Conservation (phyloP, 805 yeast genomes). For the Candida lessepsii region DNA sequence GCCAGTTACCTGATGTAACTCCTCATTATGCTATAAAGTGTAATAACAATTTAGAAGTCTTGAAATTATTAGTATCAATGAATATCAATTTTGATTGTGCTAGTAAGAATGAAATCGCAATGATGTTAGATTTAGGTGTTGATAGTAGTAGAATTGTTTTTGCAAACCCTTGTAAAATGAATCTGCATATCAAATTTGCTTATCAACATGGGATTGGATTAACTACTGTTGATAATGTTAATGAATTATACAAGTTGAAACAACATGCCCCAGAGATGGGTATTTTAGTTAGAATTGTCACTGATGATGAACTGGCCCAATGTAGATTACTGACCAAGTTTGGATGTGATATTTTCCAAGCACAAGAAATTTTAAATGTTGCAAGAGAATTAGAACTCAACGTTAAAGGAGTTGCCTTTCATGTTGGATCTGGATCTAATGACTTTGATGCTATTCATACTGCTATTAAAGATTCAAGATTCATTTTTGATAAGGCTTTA, state of each 20-base stretch:
- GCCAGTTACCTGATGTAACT: slow-evolving; percentile 64
- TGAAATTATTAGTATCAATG: slow-evolving; percentile 53
- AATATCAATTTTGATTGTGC: slow-evolving; percentile 94
- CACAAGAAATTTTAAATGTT: slow-evolving; percentile 53
- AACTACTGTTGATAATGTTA: slow-evolving; percentile 88
- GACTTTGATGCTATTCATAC: slow-evolving; percentile 63
- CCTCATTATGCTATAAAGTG: slow-evolving; percentile 97
- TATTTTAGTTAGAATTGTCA: slow-evolving; percentile 75
- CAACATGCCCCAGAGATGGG: slow-evolving; percentile 66
- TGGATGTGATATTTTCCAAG: slow-evolving; percentile 68
- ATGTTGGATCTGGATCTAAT: slow-evolving; percentile 90
- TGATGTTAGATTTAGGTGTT: slow-evolving; percentile 60
- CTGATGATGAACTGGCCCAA: slow-evolving; percentile 85
- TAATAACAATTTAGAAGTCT: slow-evolving; percentile 67
- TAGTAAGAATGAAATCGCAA: slow-evolving; percentile 76
- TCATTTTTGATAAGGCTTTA: slow-evolving; percentile 61
- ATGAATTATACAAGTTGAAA: slow-evolving; percentile 75
- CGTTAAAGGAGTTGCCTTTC: slow-evolving; percentile 88
- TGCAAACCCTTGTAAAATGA: slow-evolving; percentile 94
- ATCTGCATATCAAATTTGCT: slow-evolving; percentile 76
- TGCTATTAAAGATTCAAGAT: slow-evolving; percentile 71
- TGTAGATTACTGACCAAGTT: slow-evolving; percentile 86
- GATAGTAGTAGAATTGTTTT: slow-evolving; percentile 69
- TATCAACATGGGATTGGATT: slow-evolving; percentile 51
- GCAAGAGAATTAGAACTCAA: slow-evolving; percentile 63